Evolutionary conservation across 768 basidiomycete species (phyloP).

Genomic region (Daedaleopsis sinensis): DNA sequence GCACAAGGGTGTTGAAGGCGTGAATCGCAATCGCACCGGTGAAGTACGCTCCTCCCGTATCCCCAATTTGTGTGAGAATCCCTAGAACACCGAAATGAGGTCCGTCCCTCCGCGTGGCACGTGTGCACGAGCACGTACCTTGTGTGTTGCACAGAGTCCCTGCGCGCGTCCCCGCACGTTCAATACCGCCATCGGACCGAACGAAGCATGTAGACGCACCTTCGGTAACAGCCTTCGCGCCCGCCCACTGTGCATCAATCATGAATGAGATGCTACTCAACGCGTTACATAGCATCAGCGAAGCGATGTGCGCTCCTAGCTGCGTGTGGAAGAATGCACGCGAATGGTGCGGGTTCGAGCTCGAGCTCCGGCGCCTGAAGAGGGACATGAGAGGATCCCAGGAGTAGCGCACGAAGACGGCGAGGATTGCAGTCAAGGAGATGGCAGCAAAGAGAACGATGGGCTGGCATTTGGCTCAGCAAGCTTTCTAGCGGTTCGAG

Average conservation of each 20-base stretch:
- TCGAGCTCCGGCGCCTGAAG: slow-evolving; percentile 17
- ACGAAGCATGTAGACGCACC: slow-evolving; percentile 2
- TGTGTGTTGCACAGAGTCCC: slow-evolving; percentile 57
- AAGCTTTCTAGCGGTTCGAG: neutral
- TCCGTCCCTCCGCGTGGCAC: neutral
- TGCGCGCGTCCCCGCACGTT: slow-evolving; percentile 22
- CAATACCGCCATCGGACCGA: neutral
- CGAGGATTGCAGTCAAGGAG: slow-evolving; percentile 54
- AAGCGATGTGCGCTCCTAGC: slow-evolving; percentile 68
- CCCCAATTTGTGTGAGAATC: slow-evolving; percentile 59
- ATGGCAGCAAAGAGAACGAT: slow-evolving; percentile 57
- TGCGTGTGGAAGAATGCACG: slow-evolving; percentile 72
- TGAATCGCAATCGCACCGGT: slow-evolving; percentile 66
- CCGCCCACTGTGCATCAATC: slow-evolving; percentile 52
- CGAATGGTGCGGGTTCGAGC: slow-evolving; percentile 7
- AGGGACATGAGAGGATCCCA: slow-evolving; percentile 47
- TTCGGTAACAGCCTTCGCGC: slow-evolving; percentile 3
- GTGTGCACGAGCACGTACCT: slow-evolving; percentile 44
- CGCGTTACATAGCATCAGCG: slow-evolving; percentile 61
- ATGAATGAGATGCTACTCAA: slow-evolving; percentile 56
- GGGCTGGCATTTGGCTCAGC: slow-evolving; percentile 29
- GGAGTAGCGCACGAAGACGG: slow-evolving; percentile 49
- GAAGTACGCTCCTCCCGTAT: slow-evolving; percentile 65
- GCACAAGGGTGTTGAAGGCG: slow-evolving; percentile 66
- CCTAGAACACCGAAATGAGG: slow-evolving; percentile 5